Evolutionary conservation across 495 filamentous ascomycete species (phyloP).

Genomic region (Parathielavia appendiculata): DNA sequence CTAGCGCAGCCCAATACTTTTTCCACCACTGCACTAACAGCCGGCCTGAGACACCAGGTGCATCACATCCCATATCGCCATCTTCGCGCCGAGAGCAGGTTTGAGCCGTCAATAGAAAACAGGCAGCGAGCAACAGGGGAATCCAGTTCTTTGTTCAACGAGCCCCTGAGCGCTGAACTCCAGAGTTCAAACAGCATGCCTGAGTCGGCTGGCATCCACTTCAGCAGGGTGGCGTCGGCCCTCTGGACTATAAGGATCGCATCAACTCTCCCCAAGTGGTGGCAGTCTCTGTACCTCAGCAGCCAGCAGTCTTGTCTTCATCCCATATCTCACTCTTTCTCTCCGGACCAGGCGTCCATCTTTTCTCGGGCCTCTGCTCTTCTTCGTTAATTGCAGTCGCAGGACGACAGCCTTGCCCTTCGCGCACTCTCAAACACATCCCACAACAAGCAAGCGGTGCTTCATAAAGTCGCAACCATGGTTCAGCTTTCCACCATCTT

Average conservation of each 20-base stretch:
- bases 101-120: conserved; percentile 1
- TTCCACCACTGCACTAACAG: conserved; percentile 1
- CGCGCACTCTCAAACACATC: not conserved
- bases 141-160: not conserved
- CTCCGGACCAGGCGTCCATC: conserved; percentile 17
- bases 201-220: too few species aligned
- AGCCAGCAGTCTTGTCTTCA: not conserved
- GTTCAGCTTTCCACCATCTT: conserved; percentile 23
- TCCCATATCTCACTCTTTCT: not conserved
- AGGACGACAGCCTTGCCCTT: conserved; percentile 11
- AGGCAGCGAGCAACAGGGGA: not conserved
- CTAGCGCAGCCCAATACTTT: not conserved
- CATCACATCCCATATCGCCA: conserved; percentile 5
- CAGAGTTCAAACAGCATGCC: not conserved
- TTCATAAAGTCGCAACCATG: conserved; percentile 15
- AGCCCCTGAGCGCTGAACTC: not conserved
- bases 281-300: not conserved
- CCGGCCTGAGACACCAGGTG: conserved; percentile 10
- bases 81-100: not conserved
- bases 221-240: too few species aligned
- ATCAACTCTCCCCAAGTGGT: not conserved
- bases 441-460: not conserved
- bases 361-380: not conserved
- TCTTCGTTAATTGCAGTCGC: conserved; percentile 8
- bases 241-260: not conserved